phyloP scores from a whole-genome alignment of 371 early-diverging fungal species.

The Synchytrium microbalum region DNA sequence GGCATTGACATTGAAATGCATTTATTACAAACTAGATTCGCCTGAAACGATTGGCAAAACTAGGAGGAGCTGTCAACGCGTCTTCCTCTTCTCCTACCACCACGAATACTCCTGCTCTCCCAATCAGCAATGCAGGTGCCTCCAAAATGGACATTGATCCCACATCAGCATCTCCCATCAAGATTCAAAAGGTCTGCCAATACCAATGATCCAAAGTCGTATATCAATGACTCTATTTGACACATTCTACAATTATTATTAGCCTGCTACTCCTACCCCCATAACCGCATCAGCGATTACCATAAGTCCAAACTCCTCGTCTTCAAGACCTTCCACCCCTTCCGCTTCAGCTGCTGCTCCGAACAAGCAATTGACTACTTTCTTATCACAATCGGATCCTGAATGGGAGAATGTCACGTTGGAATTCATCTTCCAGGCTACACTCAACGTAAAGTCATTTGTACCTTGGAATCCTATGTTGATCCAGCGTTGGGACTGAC shows the following conservation, averaged over 20 bases:
- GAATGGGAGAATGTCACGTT: slow-evolving; percentile 82
- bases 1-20: too few relatives aligned
- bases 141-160: slow-evolving; percentile 4
- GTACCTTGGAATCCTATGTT: neutral
- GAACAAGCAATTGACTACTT: slow-evolving; percentile 6
- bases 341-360: slow-evolving; percentile 12
- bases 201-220: neutral
- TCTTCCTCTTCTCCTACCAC: slow-evolving; percentile 9
- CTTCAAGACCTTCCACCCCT: slow-evolving; percentile 3
- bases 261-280: slow-evolving; percentile 5
- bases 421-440: slow-evolving; percentile 71
- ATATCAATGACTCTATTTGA: slow-evolving; percentile 4
- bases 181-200: neutral
- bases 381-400: slow-evolving; percentile 55
- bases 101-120: slow-evolving; percentile 10
- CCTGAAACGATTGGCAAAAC: slow-evolving; percentile 58
- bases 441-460: slow-evolving; percentile 56
- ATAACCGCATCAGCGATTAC: slow-evolving; percentile 3
- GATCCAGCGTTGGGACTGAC: slow-evolving; percentile 8
- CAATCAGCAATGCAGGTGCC: neutral
- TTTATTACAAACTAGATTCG: slow-evolving; percentile 58
- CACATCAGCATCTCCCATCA: neutral
- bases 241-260: neutral
- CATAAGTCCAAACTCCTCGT: neutral
- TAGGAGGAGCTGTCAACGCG: slow-evolving; percentile 18